Evolutionary conservation across 192 early-diverging fungal genomes (phyloP).

Genomic region (Backusella tarrabulga): DNA sequence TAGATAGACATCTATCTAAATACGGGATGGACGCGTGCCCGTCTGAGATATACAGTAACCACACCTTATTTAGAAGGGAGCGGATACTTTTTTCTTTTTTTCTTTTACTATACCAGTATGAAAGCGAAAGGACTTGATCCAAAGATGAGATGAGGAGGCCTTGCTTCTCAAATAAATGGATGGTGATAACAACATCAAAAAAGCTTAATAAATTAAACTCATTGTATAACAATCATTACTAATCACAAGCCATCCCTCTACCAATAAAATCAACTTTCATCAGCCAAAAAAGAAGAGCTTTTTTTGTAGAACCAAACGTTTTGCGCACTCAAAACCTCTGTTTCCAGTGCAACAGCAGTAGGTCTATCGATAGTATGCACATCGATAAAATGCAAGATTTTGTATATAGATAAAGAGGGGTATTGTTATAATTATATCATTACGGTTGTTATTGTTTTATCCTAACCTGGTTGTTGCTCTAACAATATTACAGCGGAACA

Average conservation of each 20-base stretch:
- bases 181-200: background rate
- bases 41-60: background rate
- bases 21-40: background rate
- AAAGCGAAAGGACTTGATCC: background rate
- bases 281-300: background rate
- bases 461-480: background rate
- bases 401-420: too few relatives aligned
- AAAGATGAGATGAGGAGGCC: background rate
- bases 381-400: too few relatives aligned
- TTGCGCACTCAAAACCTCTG: background rate
- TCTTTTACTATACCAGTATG: background rate
- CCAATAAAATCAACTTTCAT: background rate
- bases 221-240: background rate
- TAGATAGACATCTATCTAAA: background rate
- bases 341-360: background rate
- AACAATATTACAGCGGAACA: background rate
- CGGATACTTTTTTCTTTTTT: background rate
- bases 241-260: background rate
- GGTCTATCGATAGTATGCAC: background rate
- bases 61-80: background rate
- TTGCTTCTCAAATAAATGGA: background rate
- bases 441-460: background rate
- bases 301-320: background rate
- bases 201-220: background rate
- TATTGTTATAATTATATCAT: background rate